Conservation (phyloP, 2,329 filamentous ascomycete species). For the Aspergillus glaucus region DNA sequence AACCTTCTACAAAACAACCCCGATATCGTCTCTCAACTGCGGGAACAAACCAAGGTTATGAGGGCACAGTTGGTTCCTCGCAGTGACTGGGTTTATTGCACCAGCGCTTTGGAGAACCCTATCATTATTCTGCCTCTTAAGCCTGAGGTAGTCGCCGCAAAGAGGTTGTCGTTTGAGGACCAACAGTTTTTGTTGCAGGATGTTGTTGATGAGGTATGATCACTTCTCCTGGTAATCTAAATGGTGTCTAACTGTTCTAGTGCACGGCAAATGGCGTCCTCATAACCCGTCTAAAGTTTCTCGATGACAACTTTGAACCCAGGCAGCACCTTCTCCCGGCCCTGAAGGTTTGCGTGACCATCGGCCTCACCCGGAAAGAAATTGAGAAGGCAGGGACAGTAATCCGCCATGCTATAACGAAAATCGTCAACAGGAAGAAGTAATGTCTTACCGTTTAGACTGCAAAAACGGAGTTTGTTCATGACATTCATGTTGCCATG, state of each 20-base stretch:
- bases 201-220: slow-evolving; percentile 84
- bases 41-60: slow-evolving; percentile 84
- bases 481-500: slow-evolving; percentile 16
- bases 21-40: slow-evolving; percentile 68
- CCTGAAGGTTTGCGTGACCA: slow-evolving; percentile 86
- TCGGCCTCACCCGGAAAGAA: slow-evolving; percentile 84
- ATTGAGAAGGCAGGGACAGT: slow-evolving; percentile 86
- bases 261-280: slow-evolving; percentile 80
- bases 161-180: slow-evolving; percentile 63
- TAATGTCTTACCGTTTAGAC: slow-evolving; percentile 20
- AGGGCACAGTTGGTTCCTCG: slow-evolving; percentile 81
- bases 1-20: slow-evolving; percentile 80
- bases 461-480: too few species aligned
- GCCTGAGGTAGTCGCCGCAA: slow-evolving; percentile 67
- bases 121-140: slow-evolving; percentile 79
- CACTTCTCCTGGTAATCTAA: background rate
- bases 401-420: slow-evolving; percentile 88
- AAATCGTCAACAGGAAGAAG: slow-evolving; percentile 63
- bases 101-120: slow-evolving; percentile 77
- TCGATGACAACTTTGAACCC: slow-evolving; percentile 59
- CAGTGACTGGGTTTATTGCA: slow-evolving; percentile 85
- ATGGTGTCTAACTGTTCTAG: slow-evolving; percentile 40
- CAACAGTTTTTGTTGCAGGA: slow-evolving; percentile 83
- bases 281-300: slow-evolving; percentile 76
- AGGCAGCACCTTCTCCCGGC: slow-evolving; percentile 70